These are phyloP conservation scores for Mycena olivaceomarginata DNA, from an alignment of 768 basidiomycete genomes.

Conservation along the genomic window DNA sequence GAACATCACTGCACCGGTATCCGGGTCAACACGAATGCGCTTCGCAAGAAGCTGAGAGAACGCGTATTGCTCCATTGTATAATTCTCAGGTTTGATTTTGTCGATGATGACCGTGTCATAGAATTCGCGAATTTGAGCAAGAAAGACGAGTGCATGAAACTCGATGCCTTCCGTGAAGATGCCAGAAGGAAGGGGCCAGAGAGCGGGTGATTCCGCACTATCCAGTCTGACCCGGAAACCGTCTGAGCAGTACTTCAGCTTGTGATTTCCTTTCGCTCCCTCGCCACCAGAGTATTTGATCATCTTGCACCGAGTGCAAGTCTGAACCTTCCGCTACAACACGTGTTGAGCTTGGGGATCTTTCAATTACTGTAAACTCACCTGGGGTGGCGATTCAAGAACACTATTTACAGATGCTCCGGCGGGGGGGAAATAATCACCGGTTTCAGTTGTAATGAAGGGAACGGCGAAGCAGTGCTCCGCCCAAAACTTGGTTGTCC, in stretches of 20 bases:
- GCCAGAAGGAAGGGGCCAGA: background rate
- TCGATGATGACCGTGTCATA: background rate
- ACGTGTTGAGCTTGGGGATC: background rate
- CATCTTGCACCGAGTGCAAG: background rate
- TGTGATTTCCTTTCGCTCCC: background rate
- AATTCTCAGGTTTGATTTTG: background rate
- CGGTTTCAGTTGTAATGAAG: background rate
- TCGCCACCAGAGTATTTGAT: constrained; percentile 7
- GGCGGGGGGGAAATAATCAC: background rate
- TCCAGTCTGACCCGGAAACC: background rate
- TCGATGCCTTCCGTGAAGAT: constrained; percentile 5
- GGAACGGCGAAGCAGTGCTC: background rate
- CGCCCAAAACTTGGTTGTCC: background rate
- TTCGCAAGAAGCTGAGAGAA: too few species aligned
- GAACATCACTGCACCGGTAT: background rate
- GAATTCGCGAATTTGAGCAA: background rate
- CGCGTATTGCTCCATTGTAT: too few species aligned
- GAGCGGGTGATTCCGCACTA: background rate
- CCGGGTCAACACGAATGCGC: too few species aligned
- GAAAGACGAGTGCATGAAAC: background rate
- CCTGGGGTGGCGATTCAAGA: too few species aligned
- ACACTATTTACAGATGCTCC: background rate
- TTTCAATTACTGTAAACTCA: too few species aligned
- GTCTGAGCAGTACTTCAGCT: background rate
- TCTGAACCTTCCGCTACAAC: background rate